phyloP scores from a whole-genome alignment of 306 rosid species.

The Dalbergia oliveri region DNA sequence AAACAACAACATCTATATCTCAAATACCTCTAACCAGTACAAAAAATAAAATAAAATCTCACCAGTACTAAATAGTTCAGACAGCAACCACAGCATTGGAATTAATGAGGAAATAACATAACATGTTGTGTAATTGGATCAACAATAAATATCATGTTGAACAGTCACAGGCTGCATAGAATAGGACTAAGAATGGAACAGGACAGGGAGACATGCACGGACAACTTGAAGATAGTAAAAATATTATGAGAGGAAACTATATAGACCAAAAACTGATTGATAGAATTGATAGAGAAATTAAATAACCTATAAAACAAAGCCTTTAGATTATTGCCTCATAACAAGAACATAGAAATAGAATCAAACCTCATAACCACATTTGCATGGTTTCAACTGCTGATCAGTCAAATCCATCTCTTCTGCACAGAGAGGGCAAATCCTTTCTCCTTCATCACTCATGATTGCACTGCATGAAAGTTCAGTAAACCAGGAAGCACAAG shows the following conservation, averaged over 20 bases:
- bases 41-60: background rate
- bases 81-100: slow-evolving; percentile 24
- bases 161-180: background rate
- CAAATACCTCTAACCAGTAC: slow-evolving; percentile 21
- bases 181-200: slow-evolving; percentile 11
- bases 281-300: background rate
- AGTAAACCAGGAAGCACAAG: slow-evolving; percentile 34
- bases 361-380: slow-evolving; percentile 95
- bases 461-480: slow-evolving; percentile 53
- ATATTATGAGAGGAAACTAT: background rate
- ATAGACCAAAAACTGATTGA: background rate
- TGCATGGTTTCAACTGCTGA: slow-evolving; percentile 98
- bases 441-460: slow-evolving; percentile 98
- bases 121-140: background rate
- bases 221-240: too few species aligned
- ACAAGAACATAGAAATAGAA: slow-evolving; percentile 50
- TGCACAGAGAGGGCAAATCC: slow-evolving; percentile 96
- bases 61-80: background rate
- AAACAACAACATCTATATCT: slow-evolving; percentile 1
- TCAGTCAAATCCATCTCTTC: slow-evolving; percentile 99
- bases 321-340: slow-evolving; percentile 55
- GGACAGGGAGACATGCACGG: background rate
- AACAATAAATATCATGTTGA: slow-evolving; percentile 8
- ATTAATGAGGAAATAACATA: background rate
- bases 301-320: slow-evolving; percentile 51